Evolutionary conservation across 805 yeast genomes (phyloP).

Genomic region (Jamesozyma hellenica): DNA sequence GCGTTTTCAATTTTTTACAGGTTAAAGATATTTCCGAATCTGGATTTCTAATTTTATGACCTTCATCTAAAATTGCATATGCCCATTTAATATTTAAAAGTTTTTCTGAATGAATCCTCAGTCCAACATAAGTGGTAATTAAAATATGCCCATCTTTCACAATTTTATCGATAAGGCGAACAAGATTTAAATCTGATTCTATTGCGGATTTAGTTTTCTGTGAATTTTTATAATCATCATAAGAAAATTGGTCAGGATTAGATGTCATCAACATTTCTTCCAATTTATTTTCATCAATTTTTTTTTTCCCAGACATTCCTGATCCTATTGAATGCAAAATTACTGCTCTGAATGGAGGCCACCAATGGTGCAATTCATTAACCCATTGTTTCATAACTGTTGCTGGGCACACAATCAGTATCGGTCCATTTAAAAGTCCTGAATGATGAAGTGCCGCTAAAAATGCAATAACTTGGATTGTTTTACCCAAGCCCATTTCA

Average conservation of each 20-base stretch:
- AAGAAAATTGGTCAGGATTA: conserved; percentile 33
- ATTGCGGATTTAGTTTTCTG: conserved; percentile 21
- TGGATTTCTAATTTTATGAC: conserved; percentile 93
- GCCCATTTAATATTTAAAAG: conserved; percentile 74
- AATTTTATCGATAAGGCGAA: conserved; percentile 40
- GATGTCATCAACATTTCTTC: conserved; percentile 37
- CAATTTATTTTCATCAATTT: conserved; percentile 38
- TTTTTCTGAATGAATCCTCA: conserved; percentile 54
- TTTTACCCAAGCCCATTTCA: conserved; percentile 97
- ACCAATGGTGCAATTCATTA: conserved; percentile 93
- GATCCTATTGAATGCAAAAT: conserved; percentile 88
- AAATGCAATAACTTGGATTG: conserved; percentile 85
- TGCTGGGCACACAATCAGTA: conserved; percentile 87
- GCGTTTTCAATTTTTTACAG: conserved; percentile 75
- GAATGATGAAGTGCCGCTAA: conserved; percentile 86
- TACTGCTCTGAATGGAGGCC: conserved; percentile 87
- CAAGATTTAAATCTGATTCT: conserved; percentile 22
- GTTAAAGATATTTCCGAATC: conserved; percentile 77
- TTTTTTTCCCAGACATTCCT: conserved; percentile 48
- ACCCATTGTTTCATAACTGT: conserved; percentile 96
- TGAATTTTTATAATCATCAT: conserved; percentile 30
- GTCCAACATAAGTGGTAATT: conserved; percentile 85
- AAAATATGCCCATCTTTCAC: conserved; percentile 67
- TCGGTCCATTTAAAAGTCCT: conserved; percentile 62
- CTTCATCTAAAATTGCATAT: conserved; percentile 87